Conservation (phyloP, 371 early-diverging fungal genomes). For the Circinella minor region DNA sequence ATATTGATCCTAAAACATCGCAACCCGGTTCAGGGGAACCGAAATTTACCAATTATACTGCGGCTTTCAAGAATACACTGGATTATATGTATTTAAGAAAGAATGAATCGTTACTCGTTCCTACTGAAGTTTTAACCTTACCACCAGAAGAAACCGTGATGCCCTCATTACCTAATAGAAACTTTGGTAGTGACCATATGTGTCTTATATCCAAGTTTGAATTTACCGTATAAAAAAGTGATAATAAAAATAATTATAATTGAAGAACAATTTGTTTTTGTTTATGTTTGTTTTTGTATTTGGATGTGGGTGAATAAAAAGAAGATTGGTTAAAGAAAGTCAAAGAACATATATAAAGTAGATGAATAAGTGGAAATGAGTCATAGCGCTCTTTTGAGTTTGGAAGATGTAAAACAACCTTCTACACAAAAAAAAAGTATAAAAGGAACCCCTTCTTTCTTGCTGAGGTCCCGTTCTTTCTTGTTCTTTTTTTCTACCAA, state of each 20-base stretch:
- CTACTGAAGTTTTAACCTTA: constrained; percentile 34
- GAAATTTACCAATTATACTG: constrained; percentile 55
- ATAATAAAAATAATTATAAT: background rate
- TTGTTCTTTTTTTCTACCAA: background rate
- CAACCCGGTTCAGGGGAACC: constrained; percentile 48
- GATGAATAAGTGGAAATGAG: too few species aligned
- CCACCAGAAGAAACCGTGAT: constrained; percentile 45
- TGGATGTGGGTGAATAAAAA: too few species aligned
- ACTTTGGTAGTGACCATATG: constrained; percentile 66
- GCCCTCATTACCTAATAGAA: constrained; percentile 57
- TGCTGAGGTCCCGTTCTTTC: background rate
- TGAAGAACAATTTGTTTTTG: too few species aligned
- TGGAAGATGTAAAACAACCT: too few species aligned
- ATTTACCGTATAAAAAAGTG: constrained; percentile 5
- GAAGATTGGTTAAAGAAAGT: too few species aligned
- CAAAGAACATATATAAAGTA: too few species aligned
- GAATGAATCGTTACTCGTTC: constrained; percentile 17
- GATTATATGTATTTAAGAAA: constrained; percentile 56
- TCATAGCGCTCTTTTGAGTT: too few species aligned
- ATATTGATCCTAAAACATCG: constrained; percentile 16
- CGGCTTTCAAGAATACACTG: constrained; percentile 55
- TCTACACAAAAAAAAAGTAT: too few species aligned
- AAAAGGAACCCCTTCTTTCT: too few species aligned
- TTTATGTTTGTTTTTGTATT: too few species aligned
- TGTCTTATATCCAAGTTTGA: constrained; percentile 46